Base-by-base conservation (phyloP, 129 eudicot species). In the Ambrosia trifida region DNA sequence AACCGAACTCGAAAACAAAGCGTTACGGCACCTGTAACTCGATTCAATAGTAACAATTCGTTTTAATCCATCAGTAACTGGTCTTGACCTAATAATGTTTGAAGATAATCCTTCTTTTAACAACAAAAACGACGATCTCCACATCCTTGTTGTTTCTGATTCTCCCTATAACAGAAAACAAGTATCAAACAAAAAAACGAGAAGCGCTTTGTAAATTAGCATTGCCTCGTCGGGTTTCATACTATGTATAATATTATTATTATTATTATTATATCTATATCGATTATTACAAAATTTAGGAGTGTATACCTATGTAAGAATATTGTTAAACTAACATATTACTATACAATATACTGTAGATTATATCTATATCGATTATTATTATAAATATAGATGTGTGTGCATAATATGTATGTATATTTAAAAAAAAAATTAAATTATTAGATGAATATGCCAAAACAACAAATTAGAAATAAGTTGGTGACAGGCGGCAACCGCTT, bases 51-150 rank as follows among this genome's bases (percentile, higher is more conserved):
- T 12, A 46, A 38, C 54, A 16, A 14, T 74, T 47, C 66, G 45
- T 67, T 17, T n/a, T 64, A 73, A 13, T 50, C 78, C 72, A 47
- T 4, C 19, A 69, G 76, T 7, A 57, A 33, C 44, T 24, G 74
- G 67, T 57, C 67, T 62, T 2, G 69, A 51, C 66, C 78, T 75
- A 59, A 68, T 10, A 30, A 59, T 16, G 13, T 52, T 75, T 35
- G 80, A 79, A 3, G 56, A 69, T 1, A 78, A 45, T 0, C 70
- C 79, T 46, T 73, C 83, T 75, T 69, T 86, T 40, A 83, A 64
- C 69, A 83, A 13, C 50, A 63, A 49, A 64, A 68, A 78, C 66
- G 88, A 86, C 13, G 83, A 78, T 51, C 86, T 77, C 91, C 84
- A 77, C 91, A 86, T 86, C 66, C 20, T 72, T 59, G 4, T 11